A percentile compares a stretch with the other conserved stretches of the same genome.
Evolutionary conservation across 257 asterid genomes (phyloP).

Genomic region (Plantago elongata): DNA sequence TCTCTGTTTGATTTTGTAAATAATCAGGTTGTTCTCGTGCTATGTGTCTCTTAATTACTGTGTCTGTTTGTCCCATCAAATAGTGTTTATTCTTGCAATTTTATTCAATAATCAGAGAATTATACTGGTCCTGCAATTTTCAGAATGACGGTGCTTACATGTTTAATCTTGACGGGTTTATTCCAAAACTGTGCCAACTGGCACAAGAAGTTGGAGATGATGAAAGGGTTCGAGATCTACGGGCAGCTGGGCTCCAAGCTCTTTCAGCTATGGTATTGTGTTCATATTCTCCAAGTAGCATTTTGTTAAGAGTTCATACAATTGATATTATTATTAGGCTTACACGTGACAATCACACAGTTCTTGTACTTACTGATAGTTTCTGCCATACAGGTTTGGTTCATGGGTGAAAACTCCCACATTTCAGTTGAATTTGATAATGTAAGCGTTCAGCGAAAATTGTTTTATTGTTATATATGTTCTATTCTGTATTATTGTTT

Average conservation of each 20-base stretch:
- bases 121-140: constrained; percentile 22
- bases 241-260: constrained; percentile 76
- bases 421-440: constrained; percentile 82
- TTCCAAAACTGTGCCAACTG: constrained; percentile 86
- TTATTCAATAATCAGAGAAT: constrained; percentile 4
- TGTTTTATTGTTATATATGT: background rate
- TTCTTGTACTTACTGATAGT: constrained; percentile 13
- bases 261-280: constrained; percentile 76
- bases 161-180: constrained; percentile 80
- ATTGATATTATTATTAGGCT: background rate
- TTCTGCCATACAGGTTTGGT: constrained; percentile 64
- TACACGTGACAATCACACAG: background rate
- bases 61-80: too few species aligned
- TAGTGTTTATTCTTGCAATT: constrained; percentile 10
- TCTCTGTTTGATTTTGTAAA: constrained; percentile 87
- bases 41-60: background rate
- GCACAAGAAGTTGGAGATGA: constrained; percentile 93
- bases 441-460: constrained; percentile 41
- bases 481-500: background rate
- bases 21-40: constrained; percentile 65
- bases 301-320: constrained; percentile 2
- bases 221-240: constrained; percentile 46
- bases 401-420: constrained; percentile 91
- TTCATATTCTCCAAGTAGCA: constrained; percentile 8
- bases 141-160: constrained; percentile 87